Evolutionary conservation across 2,329 filamentous ascomycete species (phyloP), one percentile per base, ranked within the genome.

Genomic region (Exserohilum turcica): DNA sequence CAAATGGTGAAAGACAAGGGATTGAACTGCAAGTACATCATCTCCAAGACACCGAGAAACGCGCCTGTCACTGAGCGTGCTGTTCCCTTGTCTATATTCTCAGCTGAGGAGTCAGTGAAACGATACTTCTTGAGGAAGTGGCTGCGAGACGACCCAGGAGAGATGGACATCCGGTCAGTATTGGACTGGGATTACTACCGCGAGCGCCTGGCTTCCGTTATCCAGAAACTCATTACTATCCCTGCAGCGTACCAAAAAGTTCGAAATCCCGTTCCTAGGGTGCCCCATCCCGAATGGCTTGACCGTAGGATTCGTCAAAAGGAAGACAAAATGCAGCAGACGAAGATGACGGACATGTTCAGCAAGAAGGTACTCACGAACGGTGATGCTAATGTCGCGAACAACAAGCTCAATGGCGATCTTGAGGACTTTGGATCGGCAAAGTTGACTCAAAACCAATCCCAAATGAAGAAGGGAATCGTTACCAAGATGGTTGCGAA

Each of bases 1-100:
- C 92, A 96, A 71, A 99, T 99, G 95, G 87, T 97, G 67, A 99
- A 99, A 71, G 95, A 99, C 77, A 99, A 97, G 76, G 94, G 94
- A 3, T 76, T 99, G 64, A 99, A 99, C 79, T 99, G 94, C 86
- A 97, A 97, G 77, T 99, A 97, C 75, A 97, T 99, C 73, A 97
- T 99, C 68, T 96, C 92, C 45, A 84, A 91, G 12, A 86, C 84
- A 59, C 94, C 94, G 3, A 90, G 87, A 68, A 90, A 90, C 68
- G 91, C 93, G 0, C 93, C 94, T 1, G 92, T 99, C 56, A 99
- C 94, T 0, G 95, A 99, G 63, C 84, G 94, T 66, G 94, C 94
- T 18, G 85, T 99, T 54, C 94, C 94, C 0, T 92, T 99, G 5
- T 92, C 94, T 16, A 99, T 99, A 57, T 97, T 99, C 75, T 97